Percentiles rank a stretch among this genome's conserved stretches.
Evolutionary conservation across 225 moss, liverwort and hornwort genomes (phyloP).

Genomic region (Lunularia cruciata): DNA sequence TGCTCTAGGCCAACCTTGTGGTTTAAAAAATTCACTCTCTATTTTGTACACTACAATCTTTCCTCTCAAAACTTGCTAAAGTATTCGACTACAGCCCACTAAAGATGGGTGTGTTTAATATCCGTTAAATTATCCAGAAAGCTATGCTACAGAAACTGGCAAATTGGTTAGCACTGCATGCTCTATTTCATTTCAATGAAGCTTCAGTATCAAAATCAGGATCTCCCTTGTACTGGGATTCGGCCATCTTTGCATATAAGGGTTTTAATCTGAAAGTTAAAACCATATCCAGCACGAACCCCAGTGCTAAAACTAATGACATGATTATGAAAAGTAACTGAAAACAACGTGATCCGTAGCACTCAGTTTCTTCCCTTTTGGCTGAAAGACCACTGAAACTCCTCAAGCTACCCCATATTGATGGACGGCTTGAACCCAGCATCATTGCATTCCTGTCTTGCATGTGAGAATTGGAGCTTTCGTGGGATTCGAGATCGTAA

Average conservation of each 20-base stretch:
- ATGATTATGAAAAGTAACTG: constrained; percentile 51
- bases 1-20: no score
- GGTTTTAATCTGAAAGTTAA: constrained; percentile 54
- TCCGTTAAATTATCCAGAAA: no score
- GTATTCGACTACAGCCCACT: no score
- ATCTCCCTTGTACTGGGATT: not conserved
- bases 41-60: no score
- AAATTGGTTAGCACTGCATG: no score
- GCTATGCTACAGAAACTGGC: no score
- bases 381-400: not conserved
- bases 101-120: no score
- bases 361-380: constrained; percentile 35
- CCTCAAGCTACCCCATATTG: not conserved
- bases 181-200: not conserved
- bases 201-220: not conserved
- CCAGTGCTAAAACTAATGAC: constrained; percentile 58
- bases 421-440: not conserved
- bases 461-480: not conserved
- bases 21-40: no score
- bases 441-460: not conserved
- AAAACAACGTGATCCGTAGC: constrained; percentile 59
- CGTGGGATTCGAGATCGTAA: constrained; percentile 1
- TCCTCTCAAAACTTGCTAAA: no score
- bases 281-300: constrained; percentile 40
- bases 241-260: constrained; percentile 32